Conservation (phyloP, 2,329 filamentous ascomycete genomes). For the Aureobasidium sp. region DNA sequence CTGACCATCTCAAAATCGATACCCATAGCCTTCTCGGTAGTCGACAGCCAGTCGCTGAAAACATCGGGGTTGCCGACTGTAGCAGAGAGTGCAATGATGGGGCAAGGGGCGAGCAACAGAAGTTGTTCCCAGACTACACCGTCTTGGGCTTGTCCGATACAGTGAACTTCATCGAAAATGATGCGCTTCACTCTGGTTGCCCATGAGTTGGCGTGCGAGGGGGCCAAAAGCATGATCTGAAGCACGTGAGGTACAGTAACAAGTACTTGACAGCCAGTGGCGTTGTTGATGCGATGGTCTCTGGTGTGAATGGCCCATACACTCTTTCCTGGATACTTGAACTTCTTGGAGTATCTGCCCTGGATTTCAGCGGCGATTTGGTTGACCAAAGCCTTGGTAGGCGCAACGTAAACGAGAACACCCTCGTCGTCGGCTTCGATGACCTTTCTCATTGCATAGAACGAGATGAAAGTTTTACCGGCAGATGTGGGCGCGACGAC, state of each 20-base stretch:
- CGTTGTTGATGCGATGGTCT: conserved; percentile 67
- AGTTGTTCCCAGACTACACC: conserved; percentile 73
- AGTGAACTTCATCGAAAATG: conserved; percentile 78
- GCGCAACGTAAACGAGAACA: conserved; percentile 69
- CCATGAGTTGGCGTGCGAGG: conserved; percentile 59
- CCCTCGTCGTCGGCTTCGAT: conserved; percentile 60
- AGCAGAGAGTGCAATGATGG: conserved; percentile 70
- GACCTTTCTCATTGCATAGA: conserved; percentile 74
- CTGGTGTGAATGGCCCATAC: conserved; percentile 74
- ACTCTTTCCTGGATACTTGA: conserved; percentile 52
- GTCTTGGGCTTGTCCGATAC: conserved; percentile 67
- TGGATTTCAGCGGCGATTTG: conserved; percentile 75
- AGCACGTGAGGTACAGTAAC: conserved; percentile 72
- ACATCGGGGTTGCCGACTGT: conserved; percentile 68
- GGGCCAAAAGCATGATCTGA: conserved; percentile 66
- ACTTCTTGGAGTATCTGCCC: conserved; percentile 61
- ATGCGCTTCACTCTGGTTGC: conserved; percentile 61
- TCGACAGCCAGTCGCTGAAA: conserved; percentile 60
- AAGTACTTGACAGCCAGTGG: conserved; percentile 62
- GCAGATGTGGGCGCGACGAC: conserved; percentile 71
- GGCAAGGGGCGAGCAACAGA: conserved; percentile 63
- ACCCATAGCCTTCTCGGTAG: conserved; percentile 55
- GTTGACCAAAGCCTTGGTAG: conserved; percentile 74
- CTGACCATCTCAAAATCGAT: conserved; percentile 59
- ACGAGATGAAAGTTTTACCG: conserved; percentile 77